Conservation (phyloP, 495 filamentous ascomycete species). For the Aspergillus bridgeri region DNA sequence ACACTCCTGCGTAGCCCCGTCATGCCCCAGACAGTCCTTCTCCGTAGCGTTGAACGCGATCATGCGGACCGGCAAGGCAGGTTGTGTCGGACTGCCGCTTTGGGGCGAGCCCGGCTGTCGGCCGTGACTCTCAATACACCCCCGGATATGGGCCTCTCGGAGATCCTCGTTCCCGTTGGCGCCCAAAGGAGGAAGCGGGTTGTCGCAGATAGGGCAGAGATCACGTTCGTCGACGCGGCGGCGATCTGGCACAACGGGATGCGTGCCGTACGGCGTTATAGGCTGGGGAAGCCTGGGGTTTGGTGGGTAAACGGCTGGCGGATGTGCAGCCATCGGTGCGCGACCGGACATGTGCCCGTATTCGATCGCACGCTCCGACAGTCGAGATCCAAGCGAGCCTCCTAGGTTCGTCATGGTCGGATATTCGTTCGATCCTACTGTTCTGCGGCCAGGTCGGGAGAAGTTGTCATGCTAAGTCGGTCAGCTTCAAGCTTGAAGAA, state of each 20-base stretch:
- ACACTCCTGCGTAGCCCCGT: conserved; percentile 64
- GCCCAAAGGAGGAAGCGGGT: conserved; percentile 63
- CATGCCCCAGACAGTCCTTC: conserved; percentile 81
- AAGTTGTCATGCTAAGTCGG: conserved; percentile 13
- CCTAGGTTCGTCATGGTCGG: conserved; percentile 15
- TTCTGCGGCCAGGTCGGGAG: conserved; percentile 19
- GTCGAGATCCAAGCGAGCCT: conserved; percentile 8
- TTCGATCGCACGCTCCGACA: conserved; percentile 27
- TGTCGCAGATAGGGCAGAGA: conserved; percentile 85
- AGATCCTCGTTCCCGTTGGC: conserved; percentile 56
- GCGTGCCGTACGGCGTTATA: background rate
- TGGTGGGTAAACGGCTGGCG: conserved; percentile 16
- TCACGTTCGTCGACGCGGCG: conserved; percentile 68
- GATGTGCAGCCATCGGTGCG: conserved; percentile 10
- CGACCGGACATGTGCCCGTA: conserved; percentile 18
- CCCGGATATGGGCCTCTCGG: conserved; percentile 72
- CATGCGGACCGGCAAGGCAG: conserved; percentile 44
- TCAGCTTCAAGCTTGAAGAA: background rate
- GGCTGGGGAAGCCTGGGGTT: background rate
- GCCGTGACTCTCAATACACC: conserved; percentile 60
- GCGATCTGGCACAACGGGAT: background rate
- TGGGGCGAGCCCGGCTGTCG: conserved; percentile 17
- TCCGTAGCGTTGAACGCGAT: conserved; percentile 78
- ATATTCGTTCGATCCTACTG: conserved; percentile 25
- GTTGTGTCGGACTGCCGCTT: conserved; percentile 20